A percentile compares a stretch with the other conserved stretches of the same genome.
Conservation (phyloP, 768 basidiomycete genomes). For the Suillus spraguei region DNA sequence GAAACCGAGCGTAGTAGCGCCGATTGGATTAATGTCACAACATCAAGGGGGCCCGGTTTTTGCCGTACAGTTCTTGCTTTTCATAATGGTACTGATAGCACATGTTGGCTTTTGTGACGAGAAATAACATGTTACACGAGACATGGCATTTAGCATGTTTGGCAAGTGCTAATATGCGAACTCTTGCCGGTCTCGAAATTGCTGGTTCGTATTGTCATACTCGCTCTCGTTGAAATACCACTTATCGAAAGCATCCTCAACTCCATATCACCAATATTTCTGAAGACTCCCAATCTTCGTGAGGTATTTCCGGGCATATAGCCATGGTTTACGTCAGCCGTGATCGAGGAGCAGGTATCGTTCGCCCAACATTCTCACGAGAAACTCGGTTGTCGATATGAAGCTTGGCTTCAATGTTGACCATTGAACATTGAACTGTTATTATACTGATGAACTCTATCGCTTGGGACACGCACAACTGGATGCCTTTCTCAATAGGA, state of each 20-base stretch:
- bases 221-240: too few species aligned
- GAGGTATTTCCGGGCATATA: too few species aligned
- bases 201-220: conserved; percentile 41
- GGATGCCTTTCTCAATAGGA: too few species aligned
- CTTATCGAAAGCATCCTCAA: too few species aligned
- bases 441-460: too few species aligned
- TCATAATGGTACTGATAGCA: rapidly evolving
- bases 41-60: neutral
- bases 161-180: neutral
- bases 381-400: too few species aligned
- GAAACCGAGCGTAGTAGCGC: neutral
- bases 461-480: too few species aligned
- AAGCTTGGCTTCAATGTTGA: too few species aligned
- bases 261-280: too few species aligned
- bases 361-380: too few species aligned
- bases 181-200: conserved; percentile 61
- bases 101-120: neutral
- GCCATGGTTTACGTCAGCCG: conserved; percentile 91
- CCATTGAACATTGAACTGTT: too few species aligned
- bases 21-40: neutral
- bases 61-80: neutral
- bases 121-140: neutral
- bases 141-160: neutral
- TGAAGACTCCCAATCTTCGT: conserved; percentile 92
- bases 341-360: conserved; percentile 79